Evolutionary conservation across 768 basidiomycete species (phyloP), one percentile per base, ranked within the genome.

Genomic region (Rhodotorula paludigena): DNA sequence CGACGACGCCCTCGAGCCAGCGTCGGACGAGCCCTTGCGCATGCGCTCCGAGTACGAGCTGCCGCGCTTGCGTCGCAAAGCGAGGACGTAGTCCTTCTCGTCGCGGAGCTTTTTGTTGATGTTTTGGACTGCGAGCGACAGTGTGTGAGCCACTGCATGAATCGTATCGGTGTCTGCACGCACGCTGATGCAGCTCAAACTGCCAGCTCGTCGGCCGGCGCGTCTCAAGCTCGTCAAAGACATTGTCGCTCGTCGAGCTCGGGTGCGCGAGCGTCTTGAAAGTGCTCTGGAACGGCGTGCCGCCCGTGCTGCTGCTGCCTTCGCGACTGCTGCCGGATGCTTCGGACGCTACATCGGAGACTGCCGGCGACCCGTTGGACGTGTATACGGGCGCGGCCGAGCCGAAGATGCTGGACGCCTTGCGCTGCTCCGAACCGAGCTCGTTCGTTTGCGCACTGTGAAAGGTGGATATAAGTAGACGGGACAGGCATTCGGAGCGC

Each of bases 161-260:
- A 25, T 16, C 15, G 12, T 30, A 30, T 20, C 2, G 42, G 47
- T 38, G 3, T 9, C 3, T 14, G 36, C 3, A 62, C 71, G 35
- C 21, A 72, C 71, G 68, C 63, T 75, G 70, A 36, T 75, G 73
- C 3, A 74, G 63, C 62, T 74, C 73, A 35, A 63, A 94, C 79
- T 94, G 92, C 92, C 92, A 96, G 71, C 89, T 90, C 36, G 87
- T 87, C 25, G 84, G 85, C 14, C 87, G 80, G 20, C 79, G 77
- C 0, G 83, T 82, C 49, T 88, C 86, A n/a, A 92, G 82, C 76
- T 89, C 89, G 48, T 84, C 85, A 69, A 90, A 91, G 28, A 91
- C 77, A 66, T 89, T 85, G 70, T 81, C 76, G 44, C 58, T 66
- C 30, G 53, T 32, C 42, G 64, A 41, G 35, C 64, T 73, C 55